A percentile compares a stretch with the other conserved stretches of the same genome.
Conservation (phyloP, 352 stramenopile genomes). For the Phytopythium litorale region DNA sequence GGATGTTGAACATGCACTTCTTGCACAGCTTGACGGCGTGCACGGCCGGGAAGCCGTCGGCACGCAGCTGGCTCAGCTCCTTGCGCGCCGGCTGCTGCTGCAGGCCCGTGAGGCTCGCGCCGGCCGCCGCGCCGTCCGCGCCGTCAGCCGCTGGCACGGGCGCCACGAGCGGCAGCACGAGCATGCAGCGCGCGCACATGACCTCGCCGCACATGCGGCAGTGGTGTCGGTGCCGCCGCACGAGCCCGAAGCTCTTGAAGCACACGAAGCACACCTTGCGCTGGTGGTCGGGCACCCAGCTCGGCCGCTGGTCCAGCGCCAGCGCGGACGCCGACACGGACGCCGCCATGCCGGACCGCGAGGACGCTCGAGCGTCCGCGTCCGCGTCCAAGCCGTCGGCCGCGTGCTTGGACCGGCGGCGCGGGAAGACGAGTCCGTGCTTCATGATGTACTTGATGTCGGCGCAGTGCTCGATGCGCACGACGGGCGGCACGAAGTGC, state of each 20-base stretch:
- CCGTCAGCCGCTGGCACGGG: slow-evolving; percentile 16
- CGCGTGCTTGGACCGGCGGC: slow-evolving; percentile 13
- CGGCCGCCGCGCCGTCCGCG: background rate
- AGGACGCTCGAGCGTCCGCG: background rate
- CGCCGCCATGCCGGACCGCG: background rate
- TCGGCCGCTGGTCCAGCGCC: slow-evolving; percentile 26
- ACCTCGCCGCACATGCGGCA: slow-evolving; percentile 78
- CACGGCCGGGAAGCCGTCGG: slow-evolving; percentile 51
- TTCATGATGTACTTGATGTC: slow-evolving; percentile 84
- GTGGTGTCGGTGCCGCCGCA: slow-evolving; percentile 63
- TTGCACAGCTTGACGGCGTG: slow-evolving; percentile 73
- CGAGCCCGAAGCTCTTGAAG: slow-evolving; percentile 63
- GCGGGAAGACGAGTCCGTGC: slow-evolving; percentile 65
- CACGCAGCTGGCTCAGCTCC: slow-evolving; percentile 28
- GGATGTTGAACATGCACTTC: slow-evolving; percentile 69
- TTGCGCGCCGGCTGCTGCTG: slow-evolving; percentile 39
- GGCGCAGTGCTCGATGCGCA: slow-evolving; percentile 61
- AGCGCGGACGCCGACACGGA: slow-evolving; percentile 2
- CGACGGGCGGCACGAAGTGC: slow-evolving; percentile 52
- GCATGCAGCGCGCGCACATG: slow-evolving; percentile 65
- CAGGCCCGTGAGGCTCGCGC: slow-evolving; percentile 20
- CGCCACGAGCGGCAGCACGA: slow-evolving; percentile 57
- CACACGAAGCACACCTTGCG: slow-evolving; percentile 64
- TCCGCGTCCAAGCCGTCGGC: background rate
- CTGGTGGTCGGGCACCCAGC: slow-evolving; percentile 56